Evolutionary conservation across 2,329 filamentous ascomycete genomes (phyloP), one percentile per base, ranked within the genome.

Genomic region (Magnaporthiopsis rhizophila): DNA sequence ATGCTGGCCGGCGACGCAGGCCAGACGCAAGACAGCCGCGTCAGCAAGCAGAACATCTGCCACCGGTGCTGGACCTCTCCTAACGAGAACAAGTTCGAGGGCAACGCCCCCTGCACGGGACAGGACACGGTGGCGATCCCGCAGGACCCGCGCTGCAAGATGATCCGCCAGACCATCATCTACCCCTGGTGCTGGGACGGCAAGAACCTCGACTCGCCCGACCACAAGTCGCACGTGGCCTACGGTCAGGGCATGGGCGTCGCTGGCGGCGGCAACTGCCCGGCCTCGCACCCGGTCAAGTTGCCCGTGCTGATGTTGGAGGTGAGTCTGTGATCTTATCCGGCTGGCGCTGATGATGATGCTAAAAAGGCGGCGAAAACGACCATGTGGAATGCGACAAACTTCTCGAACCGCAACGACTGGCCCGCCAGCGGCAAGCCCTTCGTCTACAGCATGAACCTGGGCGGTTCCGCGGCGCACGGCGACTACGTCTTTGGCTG

Each of bases 401-500:
- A 69, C 65, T 80, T 79, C 69, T 71, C 74, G 67, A 73, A 81
- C 75, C 69, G 72, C 70, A 71, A 74, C 70, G 73, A 76, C 66
- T 78, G 78, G 79, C 77, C 77, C 65, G 74, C 74, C 62, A 75
- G 78, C 72, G 77, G 77, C 66, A 76, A 77, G 67, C 76, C 76
- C 3, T 79, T 78, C 69, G 70, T 77, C 65, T 80, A 79, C 72
- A 76, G 72, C 68, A 80, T 76, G 77, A 79, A 77, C 73, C 70
- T 78, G 21, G 77, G 76, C 53, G 80, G 80, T 36, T 74, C 78
- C 30, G 80, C 79, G 5, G 80, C 79, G 26, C 80, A 82, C 71
- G 80, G 79, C 30, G 80, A 83, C 71, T 83, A 83, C 70, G 71
- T 82, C 66, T 82, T 82, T 69, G 80, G 80, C 65, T 82, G 80